Evolutionary conservation across 805 yeast genomes (phyloP).

Genomic region (Wickerhamiella parazyma): DNA sequence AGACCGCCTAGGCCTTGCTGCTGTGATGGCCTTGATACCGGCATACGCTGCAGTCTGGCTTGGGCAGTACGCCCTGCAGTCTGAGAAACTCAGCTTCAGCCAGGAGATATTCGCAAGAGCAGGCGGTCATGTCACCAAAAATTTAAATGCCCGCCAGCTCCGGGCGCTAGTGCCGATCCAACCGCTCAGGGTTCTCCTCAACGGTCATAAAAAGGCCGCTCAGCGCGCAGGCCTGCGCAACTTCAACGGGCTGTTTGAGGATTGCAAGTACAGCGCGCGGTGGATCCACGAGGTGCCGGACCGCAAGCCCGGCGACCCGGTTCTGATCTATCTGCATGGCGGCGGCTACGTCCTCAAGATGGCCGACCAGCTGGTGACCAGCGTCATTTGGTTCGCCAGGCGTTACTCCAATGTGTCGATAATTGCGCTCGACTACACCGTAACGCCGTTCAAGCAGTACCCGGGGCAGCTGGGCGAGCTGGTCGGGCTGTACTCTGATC

Average conservation of each 20-base stretch:
- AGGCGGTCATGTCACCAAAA: constrained; percentile 12
- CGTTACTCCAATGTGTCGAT: constrained; percentile 17
- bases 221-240: constrained; percentile 8
- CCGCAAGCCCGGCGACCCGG: constrained; percentile 19
- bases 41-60: neutral
- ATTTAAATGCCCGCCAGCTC: constrained; percentile 14
- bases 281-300: constrained; percentile 20
- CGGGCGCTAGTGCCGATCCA: constrained; percentile 15
- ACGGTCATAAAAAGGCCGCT: neutral
- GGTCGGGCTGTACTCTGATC: neutral
- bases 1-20: neutral
- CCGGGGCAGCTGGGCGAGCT: constrained; percentile 23
- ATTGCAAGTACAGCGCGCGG: constrained; percentile 6
- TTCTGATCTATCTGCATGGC: constrained; percentile 20
- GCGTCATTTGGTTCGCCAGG: constrained; percentile 10
- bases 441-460: constrained; percentile 17
- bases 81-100: neutral
- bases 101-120: constrained; percentile 3
- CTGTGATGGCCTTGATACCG: neutral
- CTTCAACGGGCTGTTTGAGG: constrained; percentile 14
- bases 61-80: neutral
- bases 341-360: constrained; percentile 20
- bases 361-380: constrained; percentile 14
- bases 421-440: constrained; percentile 23
- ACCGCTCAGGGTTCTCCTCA: constrained; percentile 16